Evolutionary conservation across 1,139 yeast genomes (phyloP).

Genomic region (Yamadazyma spencermartinsiae): DNA sequence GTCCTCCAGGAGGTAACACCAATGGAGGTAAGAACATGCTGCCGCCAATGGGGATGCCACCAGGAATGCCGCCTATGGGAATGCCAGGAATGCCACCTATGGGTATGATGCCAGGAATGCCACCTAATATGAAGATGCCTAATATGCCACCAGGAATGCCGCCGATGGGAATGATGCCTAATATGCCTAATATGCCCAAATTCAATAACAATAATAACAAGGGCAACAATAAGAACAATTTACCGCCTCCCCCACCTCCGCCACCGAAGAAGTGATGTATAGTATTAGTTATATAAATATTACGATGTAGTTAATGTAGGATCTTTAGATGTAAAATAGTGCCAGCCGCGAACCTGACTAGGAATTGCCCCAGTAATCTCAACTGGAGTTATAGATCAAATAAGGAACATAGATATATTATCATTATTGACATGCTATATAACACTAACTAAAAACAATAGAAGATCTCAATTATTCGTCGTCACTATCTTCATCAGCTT

Average conservation of each 20-base stretch:
- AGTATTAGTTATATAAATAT: constrained; percentile 1
- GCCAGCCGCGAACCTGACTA: no score
- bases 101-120: constrained; percentile 16
- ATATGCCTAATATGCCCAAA: constrained; percentile 18
- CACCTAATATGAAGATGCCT: no score
- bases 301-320: no score
- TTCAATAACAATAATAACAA: constrained; percentile 7
- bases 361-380: no score
- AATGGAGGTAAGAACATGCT: constrained; percentile 11
- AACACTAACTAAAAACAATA: background rate
- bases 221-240: background rate
- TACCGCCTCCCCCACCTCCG: constrained; percentile 21
- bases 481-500: constrained; percentile 75
- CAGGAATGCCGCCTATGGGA: constrained; percentile 15
- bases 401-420: constrained; percentile 1
- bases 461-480: constrained; percentile 42
- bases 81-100: constrained; percentile 18
- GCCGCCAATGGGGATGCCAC: constrained; percentile 24
- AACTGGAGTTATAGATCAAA: no score
- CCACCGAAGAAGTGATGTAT: constrained; percentile 18
- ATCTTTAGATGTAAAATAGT: no score
- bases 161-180: constrained; percentile 20
- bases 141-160: constrained; percentile 22
- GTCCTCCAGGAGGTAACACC: constrained; percentile 9
- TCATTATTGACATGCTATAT: no score